Conservation (phyloP, 345 rosid species). For the Acer campestre region DNA sequence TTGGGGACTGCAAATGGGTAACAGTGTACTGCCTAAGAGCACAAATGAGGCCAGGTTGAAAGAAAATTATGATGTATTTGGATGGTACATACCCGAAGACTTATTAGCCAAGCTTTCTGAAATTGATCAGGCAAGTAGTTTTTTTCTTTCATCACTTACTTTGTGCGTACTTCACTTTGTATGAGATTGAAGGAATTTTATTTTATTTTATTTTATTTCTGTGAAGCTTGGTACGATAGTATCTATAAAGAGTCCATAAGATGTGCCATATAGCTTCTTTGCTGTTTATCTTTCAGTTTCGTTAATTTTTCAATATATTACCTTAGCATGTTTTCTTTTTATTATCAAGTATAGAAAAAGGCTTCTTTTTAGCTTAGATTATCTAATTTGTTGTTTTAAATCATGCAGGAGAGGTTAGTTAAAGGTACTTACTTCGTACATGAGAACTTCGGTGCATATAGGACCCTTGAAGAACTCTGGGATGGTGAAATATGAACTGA, state of each 20-base stretch:
- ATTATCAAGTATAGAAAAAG: neutral
- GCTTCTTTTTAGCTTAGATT: neutral
- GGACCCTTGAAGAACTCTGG: conserved; percentile 36
- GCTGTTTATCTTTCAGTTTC: neutral
- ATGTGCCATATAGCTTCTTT: neutral
- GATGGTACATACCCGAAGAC: conserved; percentile 34
- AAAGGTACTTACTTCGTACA: conserved; percentile 35
- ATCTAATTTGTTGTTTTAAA: neutral
- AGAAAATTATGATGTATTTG: conserved; percentile 36
- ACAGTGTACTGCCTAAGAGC: conserved; percentile 52
- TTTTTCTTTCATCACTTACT: neutral
- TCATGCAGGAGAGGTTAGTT: conserved; percentile 47
- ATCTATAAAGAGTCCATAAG: neutral
- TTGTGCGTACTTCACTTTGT: no score
- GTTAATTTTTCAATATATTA: neutral
- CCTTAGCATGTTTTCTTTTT: no score
- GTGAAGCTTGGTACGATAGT: neutral
- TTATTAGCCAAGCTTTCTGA: conserved; percentile 36
- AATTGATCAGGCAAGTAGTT: conserved; percentile 47
- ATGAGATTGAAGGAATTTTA: no score
- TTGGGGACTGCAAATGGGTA: conserved; percentile 57
- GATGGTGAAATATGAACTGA: conserved; percentile 32
- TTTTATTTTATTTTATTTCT: neutral
- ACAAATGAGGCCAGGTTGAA: conserved; percentile 41
- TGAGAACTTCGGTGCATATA: conserved; percentile 36